Base-by-base conservation (phyloP, 768 basidiomycete species). In the Hemileccinum rubropunctum region DNA sequence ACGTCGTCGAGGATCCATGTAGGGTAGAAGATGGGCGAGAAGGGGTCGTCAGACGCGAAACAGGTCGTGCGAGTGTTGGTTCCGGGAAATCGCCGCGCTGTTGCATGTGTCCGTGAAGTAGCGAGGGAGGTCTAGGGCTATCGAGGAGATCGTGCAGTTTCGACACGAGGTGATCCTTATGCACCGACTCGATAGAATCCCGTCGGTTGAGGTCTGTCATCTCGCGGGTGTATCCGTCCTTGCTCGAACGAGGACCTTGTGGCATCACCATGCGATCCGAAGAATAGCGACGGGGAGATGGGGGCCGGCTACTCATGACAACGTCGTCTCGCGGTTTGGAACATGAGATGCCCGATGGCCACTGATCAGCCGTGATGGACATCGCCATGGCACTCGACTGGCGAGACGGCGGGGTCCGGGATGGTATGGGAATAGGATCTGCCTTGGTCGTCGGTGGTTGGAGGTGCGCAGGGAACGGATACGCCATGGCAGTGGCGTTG, bases 71-170 rank as follows among this genome's bases (percentile, higher is more conserved):
- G 21, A 66, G 54, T 13, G 53, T 37, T 2, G 67, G 56, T 34
- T 65, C 58, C 4, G 63, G 57, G n/a, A 65, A 35, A 13, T 63
- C 67, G 37, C 58, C 61, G 30, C 68, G 69, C 34, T 50, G 56
- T 39, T 49, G 57, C 62, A 73, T 68, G 57, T 63, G 75, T n/a
- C 13, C 52, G 35, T 78, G 69, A 4, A 80, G 52, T 6, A 54
- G 76, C 4, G 80, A 69, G 5, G 78, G 66, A 18, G 70, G 58
- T 38, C 63, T 56, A 15, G 73, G 64, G 45, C 76, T 75, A 41
- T 69, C 71, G 12, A 82, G 71, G 10, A 82, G 65, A 50, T 79
- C 76, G 27, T 76, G 68, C 8, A 83, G 62, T 50, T 76, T 73
- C 33, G 68, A 61, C 58, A 58, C 71, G 64, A 63, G 58, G 57